Percentiles rank a stretch among this genome's conserved stretches.
phyloP scores from a whole-genome alignment of 2,329 filamentous ascomycete species.

The Hypoxylon sp. region DNA sequence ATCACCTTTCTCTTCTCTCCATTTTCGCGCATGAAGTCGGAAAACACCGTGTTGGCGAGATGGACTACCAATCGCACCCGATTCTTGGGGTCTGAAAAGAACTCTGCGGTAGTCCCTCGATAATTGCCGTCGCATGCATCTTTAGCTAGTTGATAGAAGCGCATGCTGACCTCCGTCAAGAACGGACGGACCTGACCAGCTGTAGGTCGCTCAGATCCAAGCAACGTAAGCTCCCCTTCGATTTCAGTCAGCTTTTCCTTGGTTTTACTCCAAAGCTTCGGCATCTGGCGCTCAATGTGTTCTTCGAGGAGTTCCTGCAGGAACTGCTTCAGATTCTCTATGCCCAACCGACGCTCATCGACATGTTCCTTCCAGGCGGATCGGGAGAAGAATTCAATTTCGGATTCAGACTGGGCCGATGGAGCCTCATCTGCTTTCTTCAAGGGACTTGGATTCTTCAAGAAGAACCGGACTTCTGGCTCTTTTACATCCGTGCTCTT shows the following conservation, averaged over 20 bases:
- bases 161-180: neutral
- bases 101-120: neutral
- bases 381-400: slow-evolving; percentile 1
- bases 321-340: slow-evolving; percentile 2
- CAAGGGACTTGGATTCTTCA: neutral
- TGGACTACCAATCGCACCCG: slow-evolving; percentile 7
- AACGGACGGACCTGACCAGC: slow-evolving; percentile 1
- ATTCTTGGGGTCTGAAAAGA: slow-evolving; percentile 7
- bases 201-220: neutral
- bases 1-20: slow-evolving; percentile 2
- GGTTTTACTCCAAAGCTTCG: neutral
- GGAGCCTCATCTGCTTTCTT: neutral
- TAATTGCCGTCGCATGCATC: slow-evolving; percentile 12
- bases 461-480: neutral
- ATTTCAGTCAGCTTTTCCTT: neutral
- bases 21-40: neutral
- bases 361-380: neutral
- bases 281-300: slow-evolving; percentile 1
- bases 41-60: neutral
- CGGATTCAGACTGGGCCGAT: neutral
- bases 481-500: neutral
- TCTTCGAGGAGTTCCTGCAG: neutral
- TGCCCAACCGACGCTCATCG: neutral
- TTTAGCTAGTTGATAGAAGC: neutral
- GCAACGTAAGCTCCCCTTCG: neutral